Conservation (phyloP, 169 alveolate genomes). For the Plasmodium chabaudi region DNA sequence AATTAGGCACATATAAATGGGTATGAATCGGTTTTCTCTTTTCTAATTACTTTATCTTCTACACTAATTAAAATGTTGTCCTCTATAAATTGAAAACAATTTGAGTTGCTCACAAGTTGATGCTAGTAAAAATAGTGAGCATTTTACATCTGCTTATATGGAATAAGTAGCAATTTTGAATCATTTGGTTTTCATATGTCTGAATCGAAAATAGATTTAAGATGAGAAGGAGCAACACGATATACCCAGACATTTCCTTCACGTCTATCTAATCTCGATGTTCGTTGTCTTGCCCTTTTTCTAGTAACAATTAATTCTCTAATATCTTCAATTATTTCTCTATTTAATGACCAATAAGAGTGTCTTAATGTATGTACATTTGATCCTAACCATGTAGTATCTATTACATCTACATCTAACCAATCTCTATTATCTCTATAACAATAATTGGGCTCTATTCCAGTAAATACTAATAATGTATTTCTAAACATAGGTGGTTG, state of each 20-base stretch:
- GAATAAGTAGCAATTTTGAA: too few relatives aligned
- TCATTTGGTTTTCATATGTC: conserved; percentile 7
- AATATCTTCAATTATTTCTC: conserved; percentile 88
- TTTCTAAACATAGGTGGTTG: conserved; percentile 77
- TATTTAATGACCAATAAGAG: conserved; percentile 83
- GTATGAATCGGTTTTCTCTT: too few relatives aligned
- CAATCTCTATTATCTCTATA: conserved; percentile 76
- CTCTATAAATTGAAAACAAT: too few relatives aligned
- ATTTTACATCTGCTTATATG: too few relatives aligned
- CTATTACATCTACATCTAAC: conserved; percentile 91
- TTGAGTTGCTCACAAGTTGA: too few relatives aligned
- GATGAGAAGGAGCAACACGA: conserved; percentile 86
- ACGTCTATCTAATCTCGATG: conserved; percentile 84
- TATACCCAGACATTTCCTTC: conserved; percentile 91
- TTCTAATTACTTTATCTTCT: too few relatives aligned
- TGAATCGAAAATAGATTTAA: conserved; percentile 82
- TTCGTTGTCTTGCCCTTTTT: conserved; percentile 88
- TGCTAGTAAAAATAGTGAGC: too few relatives aligned
- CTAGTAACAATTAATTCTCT: conserved; percentile 88
- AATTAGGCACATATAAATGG: too few relatives aligned
- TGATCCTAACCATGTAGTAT: conserved; percentile 87
- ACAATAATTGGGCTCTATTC: conserved; percentile 66
- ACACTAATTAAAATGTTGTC: too few relatives aligned
- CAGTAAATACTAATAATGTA: conserved; percentile 73
- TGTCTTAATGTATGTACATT: conserved; percentile 79